phyloP scores from a whole-genome alignment of 768 basidiomycete genomes.

The Kwoniella newhampshirensis region DNA sequence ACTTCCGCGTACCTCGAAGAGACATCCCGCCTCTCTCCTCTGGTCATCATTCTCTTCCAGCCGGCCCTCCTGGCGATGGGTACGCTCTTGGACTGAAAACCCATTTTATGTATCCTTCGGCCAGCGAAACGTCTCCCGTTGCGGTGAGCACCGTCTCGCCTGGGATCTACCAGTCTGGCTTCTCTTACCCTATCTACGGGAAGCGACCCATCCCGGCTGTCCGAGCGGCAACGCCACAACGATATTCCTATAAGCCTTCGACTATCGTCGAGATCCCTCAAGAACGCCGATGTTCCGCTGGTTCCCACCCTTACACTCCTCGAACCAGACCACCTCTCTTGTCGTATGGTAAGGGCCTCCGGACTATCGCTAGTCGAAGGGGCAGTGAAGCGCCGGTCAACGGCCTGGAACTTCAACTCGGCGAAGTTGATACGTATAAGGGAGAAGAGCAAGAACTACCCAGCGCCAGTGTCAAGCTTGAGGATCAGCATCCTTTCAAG shows the following conservation, averaged over 20 bases:
- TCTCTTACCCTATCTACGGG: conserved; percentile 17
- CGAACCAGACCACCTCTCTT: neutral
- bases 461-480: conserved; percentile 15
- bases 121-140: neutral
- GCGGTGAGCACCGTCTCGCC: conserved; percentile 32
- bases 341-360: neutral
- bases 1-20: conserved; percentile 1
- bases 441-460: conserved; percentile 11
- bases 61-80: no score
- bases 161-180: conserved; percentile 34
- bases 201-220: neutral
- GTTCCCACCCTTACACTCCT: conserved; percentile 22
- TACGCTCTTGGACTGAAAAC: neutral
- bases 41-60: no score
- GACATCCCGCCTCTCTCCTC: neutral
- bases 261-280: neutral
- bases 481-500: conserved; percentile 18
- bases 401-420: conserved; percentile 2
- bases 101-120: neutral
- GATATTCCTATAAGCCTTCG: neutral
- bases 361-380: conserved; percentile 10
- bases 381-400: neutral
- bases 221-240: neutral
- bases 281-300: conserved; percentile 12
- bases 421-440: neutral